Evolutionary conservation across 2,329 filamentous ascomycete species (phyloP).

Genomic region (Xylariales sp.): DNA sequence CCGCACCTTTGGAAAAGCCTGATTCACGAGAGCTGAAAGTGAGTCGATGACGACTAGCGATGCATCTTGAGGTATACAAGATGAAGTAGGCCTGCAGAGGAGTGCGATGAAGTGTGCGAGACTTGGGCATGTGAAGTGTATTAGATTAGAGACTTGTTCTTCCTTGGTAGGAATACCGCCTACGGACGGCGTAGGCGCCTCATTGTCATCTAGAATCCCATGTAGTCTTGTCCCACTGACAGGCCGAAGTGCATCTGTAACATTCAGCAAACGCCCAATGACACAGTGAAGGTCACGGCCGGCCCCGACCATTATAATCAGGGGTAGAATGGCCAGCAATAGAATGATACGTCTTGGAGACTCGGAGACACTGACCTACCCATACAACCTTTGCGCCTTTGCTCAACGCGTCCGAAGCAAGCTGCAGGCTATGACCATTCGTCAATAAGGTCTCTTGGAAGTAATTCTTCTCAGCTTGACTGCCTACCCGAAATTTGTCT

Average conservation of each 20-base stretch:
- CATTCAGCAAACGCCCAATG: too few relatives aligned
- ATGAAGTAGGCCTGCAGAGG: constrained; percentile 59
- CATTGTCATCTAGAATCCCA: constrained; percentile 18
- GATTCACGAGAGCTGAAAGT: constrained; percentile 70
- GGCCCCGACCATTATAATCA: too few relatives aligned
- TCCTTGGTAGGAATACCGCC: constrained; percentile 6
- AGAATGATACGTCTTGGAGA: too few relatives aligned
- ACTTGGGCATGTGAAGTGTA: constrained; percentile 49
- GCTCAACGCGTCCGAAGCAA: constrained; percentile 59
- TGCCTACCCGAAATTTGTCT: constrained; percentile 74
- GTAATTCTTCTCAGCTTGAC: too few relatives aligned
- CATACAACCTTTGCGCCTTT: constrained; percentile 65
- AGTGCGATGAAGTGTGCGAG: constrained; percentile 73
- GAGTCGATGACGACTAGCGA: constrained; percentile 73
- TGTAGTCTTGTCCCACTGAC: constrained; percentile 33
- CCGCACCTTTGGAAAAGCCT: constrained; percentile 64
- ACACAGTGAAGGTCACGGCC: too few relatives aligned
- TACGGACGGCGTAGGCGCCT: constrained; percentile 6
- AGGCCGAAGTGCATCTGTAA: constrained; percentile 42
- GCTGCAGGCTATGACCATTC: constrained; percentile 58
- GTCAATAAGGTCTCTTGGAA: too few relatives aligned
- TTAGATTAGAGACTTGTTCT: constrained; percentile 8
- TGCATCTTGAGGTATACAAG: constrained; percentile 58
- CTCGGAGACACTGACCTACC: constrained; percentile 60
- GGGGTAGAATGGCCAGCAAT: too few relatives aligned